Evolutionary conservation across 2,329 filamentous ascomycete genomes (phyloP), one percentile per base, ranked within the genome.

Genomic region (Fusarium sororula): DNA sequence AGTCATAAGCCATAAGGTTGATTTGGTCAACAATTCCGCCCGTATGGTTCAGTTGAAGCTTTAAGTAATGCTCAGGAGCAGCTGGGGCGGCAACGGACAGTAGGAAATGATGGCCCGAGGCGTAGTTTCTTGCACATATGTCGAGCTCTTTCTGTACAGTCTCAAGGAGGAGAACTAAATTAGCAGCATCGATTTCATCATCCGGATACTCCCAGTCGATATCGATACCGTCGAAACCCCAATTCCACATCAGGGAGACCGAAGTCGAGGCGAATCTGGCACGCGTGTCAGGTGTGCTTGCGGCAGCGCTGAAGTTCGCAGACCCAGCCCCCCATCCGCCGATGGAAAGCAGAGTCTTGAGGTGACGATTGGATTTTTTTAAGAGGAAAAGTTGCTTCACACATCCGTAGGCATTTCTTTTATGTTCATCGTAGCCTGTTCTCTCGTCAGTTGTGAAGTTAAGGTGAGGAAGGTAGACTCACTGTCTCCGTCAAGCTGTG

Each of bases 401-500:
- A 44, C 72, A 74, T 55, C 72, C 72, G 32, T 68, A 74, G 20
- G 68, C 72, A 38, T 74, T 74, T 15, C 35, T 55, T 37, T 56
- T 54, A 14, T 59, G 24, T 5, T 55, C 60, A 17, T 62, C 37
- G 68, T 68, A 75, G 15, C 41, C 72, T 75, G 39, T 47, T 50
- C 50, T 22, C 35, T 32, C 38, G 28, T 69, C 14, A 41, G 38
- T 32, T 13, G 24, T 62, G 20, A 39, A 37, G 24, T 37, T 12
- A 32, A 24, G 30, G 37, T 14, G n/a, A 15, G 12, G 37, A 41
- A 30, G 24, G 22, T 30, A 13, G 44, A 57, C 66, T 78, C 79
- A 87, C 85, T 92, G 81, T 97, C 94, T 48, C 53, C 45, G 28
- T 68, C 54, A 47, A 72, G 95, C 81, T 94, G 93, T 78, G 93